Evolutionary conservation across 495 filamentous ascomycete species (phyloP), one percentile per base, ranked within the genome.

Genomic region (Talaromyces thailandensis): DNA sequence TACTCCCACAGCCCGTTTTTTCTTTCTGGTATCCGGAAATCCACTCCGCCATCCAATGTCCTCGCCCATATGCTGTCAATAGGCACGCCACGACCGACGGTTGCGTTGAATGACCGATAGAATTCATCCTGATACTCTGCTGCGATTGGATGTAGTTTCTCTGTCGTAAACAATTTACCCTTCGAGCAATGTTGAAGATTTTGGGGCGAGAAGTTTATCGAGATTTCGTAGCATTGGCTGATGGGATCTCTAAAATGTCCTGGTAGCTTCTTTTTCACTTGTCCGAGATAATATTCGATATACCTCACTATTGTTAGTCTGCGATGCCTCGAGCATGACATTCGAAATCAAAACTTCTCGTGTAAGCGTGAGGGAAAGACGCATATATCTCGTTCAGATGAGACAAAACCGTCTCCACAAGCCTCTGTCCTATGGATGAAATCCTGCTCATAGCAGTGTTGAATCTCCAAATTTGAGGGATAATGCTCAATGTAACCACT

Each of bases 1-100:
- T 11, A 67, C 28, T 53, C 68, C 66, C 8, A 70, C 58, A 1
- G 50, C 66, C 66, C 68, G 68, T 61, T 63, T 64, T n/a, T 61
- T n/a, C n/a, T 64, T 43, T 61, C 40, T 24, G 64, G 57, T 48
- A 70, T 67, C 58, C 35, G 66, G 9, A 43, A 43, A n/a, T 43
- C 37, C 2, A 43, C 37, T 2, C 37, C 12, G 14, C 37, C 37
- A 12, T 43, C 37, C 2, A 14, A 14, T 6, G 12, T n/a, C 37
- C 37, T 3, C 3, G 37, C 12, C 37, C 37, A 43, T 43, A 16
- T n/a, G 5, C 37, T n/a, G 14, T 14, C 12, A 2, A 43, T 43
- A 4, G 37, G 14, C 14, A 43, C 37, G 4, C 37, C 37, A 4
- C 37, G 37, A 43, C 37, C 37, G 12, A 43, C 37, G 5, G 16